Evolutionary conservation across 805 yeast genomes (phyloP), one percentile per base, ranked within the genome.

Genomic region (Ascoidea asiatica): DNA sequence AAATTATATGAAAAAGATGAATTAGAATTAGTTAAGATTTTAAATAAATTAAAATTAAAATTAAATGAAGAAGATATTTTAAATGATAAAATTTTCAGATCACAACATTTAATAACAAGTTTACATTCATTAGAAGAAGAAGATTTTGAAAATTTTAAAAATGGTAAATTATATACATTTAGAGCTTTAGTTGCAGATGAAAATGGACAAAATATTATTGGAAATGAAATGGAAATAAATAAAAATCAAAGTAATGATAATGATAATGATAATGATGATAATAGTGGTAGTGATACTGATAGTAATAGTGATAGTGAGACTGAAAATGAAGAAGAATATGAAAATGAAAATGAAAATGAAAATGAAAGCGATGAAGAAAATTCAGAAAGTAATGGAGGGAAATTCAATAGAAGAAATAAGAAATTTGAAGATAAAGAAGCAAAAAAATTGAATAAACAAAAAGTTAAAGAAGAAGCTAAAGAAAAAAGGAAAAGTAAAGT

Each of bases 21-120:
- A 33, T 69, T 61, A n/a, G 60, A 62, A 23, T 56, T 73, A 44
- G 63, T 61, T 13, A 48, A 52, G 17, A 66, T 66, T 48, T 67
- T 79, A 53, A 71, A 66, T 22, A 58, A 64, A 6, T 52, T 83
- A 45, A 85, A 87, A 0, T 59, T 79, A 41, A 82, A 82, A 54
- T 48, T 55, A 4, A 63, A 70, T 17, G 74, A 67, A 5, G 70
- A 67, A 29, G 79, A 72, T 43, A 73, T 72, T 39, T 78, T 76
- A 20, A 86, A 83, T 49, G 98, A 92, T 59, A 95, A 85, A 44
- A 78, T 92, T 5, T 92, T 92, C 62, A 69, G 98, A 58, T 77
- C 89, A 4, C 55, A 82, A 43, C 87, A 84, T 61, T 63, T 84
- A 53, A 86, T 84, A 29, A 70, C 89, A 55, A 79, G 92, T 46